These are phyloP conservation scores for Phalaenopsis aphrodite DNA, from an alignment of 106 monocot genomes.

Conservation along the genomic window DNA sequence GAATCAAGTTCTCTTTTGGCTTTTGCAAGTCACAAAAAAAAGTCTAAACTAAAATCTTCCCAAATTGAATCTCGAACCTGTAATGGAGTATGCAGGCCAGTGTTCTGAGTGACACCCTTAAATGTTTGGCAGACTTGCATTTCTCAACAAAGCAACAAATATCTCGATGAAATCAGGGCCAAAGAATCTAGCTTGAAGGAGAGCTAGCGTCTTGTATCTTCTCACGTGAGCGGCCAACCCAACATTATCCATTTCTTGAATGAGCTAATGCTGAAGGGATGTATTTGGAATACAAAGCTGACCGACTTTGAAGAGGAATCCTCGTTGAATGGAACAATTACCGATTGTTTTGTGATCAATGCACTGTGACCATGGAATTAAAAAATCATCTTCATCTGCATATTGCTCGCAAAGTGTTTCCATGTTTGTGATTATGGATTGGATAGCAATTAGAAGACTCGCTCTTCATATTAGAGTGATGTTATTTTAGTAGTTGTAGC, in stretches of 20 bases:
- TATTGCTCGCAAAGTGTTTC: too few relatives aligned
- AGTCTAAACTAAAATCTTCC: neutral
- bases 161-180: neutral
- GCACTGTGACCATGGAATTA: too few relatives aligned
- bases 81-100: neutral
- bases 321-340: neutral
- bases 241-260: neutral
- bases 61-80: neutral
- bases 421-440: too few relatives aligned
- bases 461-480: too few relatives aligned
- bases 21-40: conserved; percentile 5
- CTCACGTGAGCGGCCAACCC: neutral
- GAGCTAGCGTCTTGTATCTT: neutral
- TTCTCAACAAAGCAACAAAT: neutral
- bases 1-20: neutral
- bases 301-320: neutral
- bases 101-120: neutral
- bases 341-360: neutral
- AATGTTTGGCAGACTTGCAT: neutral
- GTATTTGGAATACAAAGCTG: neutral
- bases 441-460: too few relatives aligned
- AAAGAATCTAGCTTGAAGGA: neutral
- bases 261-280: neutral
- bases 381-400: too few relatives aligned
- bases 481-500: too few relatives aligned